These are phyloP conservation scores for Clonostachys solani DNA, from an alignment of 2,329 filamentous ascomycete species.

Conservation along the genomic window DNA sequence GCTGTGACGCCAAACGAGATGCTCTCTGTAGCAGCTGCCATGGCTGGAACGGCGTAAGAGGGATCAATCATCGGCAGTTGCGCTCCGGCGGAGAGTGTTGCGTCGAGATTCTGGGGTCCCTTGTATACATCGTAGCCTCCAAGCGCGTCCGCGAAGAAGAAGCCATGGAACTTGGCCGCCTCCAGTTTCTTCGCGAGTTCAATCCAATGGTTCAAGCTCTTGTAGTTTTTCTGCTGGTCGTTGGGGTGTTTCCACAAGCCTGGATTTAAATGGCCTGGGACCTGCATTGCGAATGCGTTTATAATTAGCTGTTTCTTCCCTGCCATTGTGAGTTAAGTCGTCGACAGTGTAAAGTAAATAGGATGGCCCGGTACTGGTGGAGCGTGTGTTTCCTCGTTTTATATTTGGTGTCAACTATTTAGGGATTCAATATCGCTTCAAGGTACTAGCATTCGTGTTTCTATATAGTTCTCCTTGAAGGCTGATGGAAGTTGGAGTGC, in stretches of 20 bases:
- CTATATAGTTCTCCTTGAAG: no score
- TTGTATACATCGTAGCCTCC: conserved; percentile 30
- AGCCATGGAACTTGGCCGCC: conserved; percentile 38
- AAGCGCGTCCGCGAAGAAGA: conserved; percentile 46
- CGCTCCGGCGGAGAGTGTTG: conserved; percentile 24
- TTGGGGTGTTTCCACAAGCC: conserved; percentile 12
- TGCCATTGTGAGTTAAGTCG: no score
- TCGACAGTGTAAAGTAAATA: no score
- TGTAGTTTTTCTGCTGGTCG: conserved; percentile 11
- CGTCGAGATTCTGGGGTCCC: conserved; percentile 7
- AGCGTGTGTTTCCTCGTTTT: no score
- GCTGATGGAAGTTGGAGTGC: no score
- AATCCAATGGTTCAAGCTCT: conserved; percentile 33
- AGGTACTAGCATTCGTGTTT: no score
- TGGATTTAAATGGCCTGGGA: background rate
- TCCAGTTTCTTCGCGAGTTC: conserved; percentile 39
- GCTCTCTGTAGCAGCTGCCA: conserved; percentile 39
- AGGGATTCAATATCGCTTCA: no score
- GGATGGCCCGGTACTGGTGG: no score
- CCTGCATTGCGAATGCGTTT: conserved; percentile 37
- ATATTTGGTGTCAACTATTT: no score
- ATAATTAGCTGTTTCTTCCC: conserved; percentile 32
- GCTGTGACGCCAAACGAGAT: conserved; percentile 30
- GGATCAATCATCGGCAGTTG: conserved; percentile 38
- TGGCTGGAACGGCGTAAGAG: conserved; percentile 29